phyloP scores from a whole-genome alignment of 2,329 filamentous ascomycete genomes.

The Boeremia exigua region DNA sequence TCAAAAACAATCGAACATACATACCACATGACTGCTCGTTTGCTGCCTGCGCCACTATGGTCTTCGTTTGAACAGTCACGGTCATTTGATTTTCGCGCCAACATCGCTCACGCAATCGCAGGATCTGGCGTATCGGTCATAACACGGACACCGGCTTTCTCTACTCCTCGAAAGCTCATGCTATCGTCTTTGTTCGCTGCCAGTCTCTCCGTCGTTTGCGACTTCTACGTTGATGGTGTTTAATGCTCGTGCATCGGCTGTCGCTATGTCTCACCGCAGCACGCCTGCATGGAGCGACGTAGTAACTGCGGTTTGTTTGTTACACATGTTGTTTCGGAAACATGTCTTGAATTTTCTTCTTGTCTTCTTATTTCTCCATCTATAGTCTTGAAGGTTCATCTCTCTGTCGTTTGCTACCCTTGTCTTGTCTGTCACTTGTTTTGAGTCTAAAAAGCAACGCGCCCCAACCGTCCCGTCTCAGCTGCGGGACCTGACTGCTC shows the following conservation, averaged over 20 bases:
- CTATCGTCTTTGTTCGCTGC: neutral
- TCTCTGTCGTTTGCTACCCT: neutral
- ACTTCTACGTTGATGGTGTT: neutral
- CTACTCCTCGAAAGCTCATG: neutral
- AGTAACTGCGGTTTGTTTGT: slow-evolving; percentile 29
- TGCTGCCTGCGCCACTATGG: neutral
- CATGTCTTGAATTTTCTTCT: slow-evolving; percentile 13
- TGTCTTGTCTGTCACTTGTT: neutral
- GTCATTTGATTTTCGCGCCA: neutral
- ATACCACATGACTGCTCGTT: neutral
- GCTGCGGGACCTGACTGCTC: slow-evolving; percentile 10
- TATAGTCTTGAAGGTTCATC: neutral
- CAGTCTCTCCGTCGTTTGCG: neutral
- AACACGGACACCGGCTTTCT: neutral
- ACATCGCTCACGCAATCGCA: neutral
- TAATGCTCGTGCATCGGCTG: slow-evolving; percentile 22
- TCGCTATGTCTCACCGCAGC: slow-evolving; percentile 31
- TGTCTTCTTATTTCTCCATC: slow-evolving; percentile 2
- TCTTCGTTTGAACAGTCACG: no score
- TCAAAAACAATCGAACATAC: slow-evolving; percentile 12
- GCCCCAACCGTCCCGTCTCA: neutral
- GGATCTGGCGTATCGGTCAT: neutral
- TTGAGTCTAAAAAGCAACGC: neutral
- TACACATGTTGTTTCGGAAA: slow-evolving; percentile 31
- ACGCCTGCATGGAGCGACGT: slow-evolving; percentile 18